phyloP scores from a whole-genome alignment of 805 yeast species.

The Sugiyamaella qingdaonensis region DNA sequence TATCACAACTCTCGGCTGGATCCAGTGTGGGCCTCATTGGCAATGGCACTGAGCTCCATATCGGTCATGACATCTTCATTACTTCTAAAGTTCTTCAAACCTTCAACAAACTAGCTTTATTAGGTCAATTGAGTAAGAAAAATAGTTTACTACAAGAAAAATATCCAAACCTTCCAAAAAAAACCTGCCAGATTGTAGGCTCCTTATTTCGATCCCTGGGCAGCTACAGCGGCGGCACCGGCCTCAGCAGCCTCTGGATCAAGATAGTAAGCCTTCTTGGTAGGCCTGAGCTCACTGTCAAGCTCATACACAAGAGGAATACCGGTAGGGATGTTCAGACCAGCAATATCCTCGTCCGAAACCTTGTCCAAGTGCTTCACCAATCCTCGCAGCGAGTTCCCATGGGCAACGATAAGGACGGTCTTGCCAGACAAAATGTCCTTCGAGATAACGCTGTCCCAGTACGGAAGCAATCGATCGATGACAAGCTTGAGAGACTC shows the following conservation, averaged over 20 bases:
- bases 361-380: constrained; percentile 94
- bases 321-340: constrained; percentile 96
- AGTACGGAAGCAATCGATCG: constrained; percentile 94
- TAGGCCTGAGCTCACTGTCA: constrained; percentile 80
- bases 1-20: constrained; percentile 65
- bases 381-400: constrained; percentile 95
- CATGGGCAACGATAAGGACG: constrained; percentile 93
- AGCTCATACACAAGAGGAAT: constrained; percentile 96
- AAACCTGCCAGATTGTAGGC: neutral
- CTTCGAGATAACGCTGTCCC: constrained; percentile 86
- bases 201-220: constrained; percentile 62
- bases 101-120: constrained; percentile 8
- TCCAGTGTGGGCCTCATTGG: constrained; percentile 84
- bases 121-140: too few species aligned
- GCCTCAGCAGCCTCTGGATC: constrained; percentile 99
- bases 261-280: constrained; percentile 90
- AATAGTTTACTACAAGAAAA: too few species aligned
- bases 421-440: constrained; percentile 84
- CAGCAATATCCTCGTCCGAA: constrained; percentile 88
- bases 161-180: too few species aligned
- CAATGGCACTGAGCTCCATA: constrained; percentile 91
- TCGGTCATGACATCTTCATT: constrained; percentile 83
- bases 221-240: constrained; percentile 99
- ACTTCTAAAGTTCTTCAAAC: constrained; percentile 51
- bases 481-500: constrained; percentile 93